Base-by-base conservation (phyloP, 2,329 filamentous ascomycete genomes). In the Metarhizium brunneum region DNA sequence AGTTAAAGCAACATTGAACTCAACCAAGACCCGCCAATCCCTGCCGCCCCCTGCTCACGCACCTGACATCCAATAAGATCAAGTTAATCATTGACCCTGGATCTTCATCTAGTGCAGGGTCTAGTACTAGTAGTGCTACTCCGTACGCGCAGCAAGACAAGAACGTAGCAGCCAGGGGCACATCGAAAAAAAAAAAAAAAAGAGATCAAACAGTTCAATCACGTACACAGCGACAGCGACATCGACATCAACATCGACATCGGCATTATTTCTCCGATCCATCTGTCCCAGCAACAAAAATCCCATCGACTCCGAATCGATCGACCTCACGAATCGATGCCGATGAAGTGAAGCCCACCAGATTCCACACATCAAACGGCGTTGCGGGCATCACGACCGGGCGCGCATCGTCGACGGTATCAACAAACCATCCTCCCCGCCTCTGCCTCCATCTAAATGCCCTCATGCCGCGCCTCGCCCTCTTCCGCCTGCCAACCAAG, bases 401-500 rank as follows among this genome's bases (percentile, higher is more conserved):
- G 25, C 25, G 25, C 25, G 25, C 11, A 40, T 16, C 38, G 5
- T 11, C 38, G 38, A 13, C 38, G 38, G 5, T 5, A 40, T 16
- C 42, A 18, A 45, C 16, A 20, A 20, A 8, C 42, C 4, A 45
- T 5, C 6, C 6, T 7, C 16, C 42, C 6, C 42, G 42, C 25
- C 51, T 13, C 4, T 29, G 13, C 36, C 51, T 13, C 13, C 40
- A 5, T 25, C 53, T 49, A 47, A 25, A 57, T 51, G 56, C 50
- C 35, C 62, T 56, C 56, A 72, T 73, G 71, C 69, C 72, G 59
- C 69, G 70, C 61, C 62, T 75, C 61, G 72, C 72, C 63, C 68
- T 82, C 68, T 75, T 81, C 67, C 78, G 78, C 58, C 72, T 82
- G 52, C 80, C 80, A 58, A 76, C 74, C 59, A 79, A 77, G 70